Conservation (phyloP, 495 filamentous ascomycete genomes). For the Jackrogersella minutella region DNA sequence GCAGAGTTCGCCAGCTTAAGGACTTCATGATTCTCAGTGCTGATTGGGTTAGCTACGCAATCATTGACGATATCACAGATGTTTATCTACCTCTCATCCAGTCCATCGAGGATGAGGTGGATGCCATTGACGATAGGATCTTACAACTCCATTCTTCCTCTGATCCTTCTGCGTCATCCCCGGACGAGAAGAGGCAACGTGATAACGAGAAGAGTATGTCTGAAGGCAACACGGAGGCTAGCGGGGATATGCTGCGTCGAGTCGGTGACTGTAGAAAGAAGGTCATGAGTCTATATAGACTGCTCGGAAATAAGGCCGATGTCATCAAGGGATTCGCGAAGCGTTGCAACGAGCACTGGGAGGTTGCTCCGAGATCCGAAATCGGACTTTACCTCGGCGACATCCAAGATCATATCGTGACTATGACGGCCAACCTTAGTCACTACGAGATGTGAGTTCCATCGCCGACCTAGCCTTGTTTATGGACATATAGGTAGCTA, state of each 20-base stretch:
- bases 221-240: conserved; percentile 62
- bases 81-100: conserved; percentile 91
- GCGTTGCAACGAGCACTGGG: conserved; percentile 97
- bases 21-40: conserved; percentile 93
- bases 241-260: conserved; percentile 84
- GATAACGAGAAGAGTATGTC: conserved; percentile 57
- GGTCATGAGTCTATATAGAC: conserved; percentile 91
- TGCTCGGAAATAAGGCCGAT: conserved; percentile 96
- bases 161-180: conserved; percentile 44
- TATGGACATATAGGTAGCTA: conserved; percentile 16
- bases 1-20: conserved; percentile 89
- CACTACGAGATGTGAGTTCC: conserved; percentile 90
- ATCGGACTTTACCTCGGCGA: conserved; percentile 96
- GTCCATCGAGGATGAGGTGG: conserved; percentile 86
- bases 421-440: conserved; percentile 92
- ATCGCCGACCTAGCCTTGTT: not conserved
- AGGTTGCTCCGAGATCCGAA: conserved; percentile 91
- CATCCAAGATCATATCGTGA: conserved; percentile 98
- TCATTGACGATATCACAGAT: conserved; percentile 98
- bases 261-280: conserved; percentile 95
- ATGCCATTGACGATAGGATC: conserved; percentile 86
- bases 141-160: conserved; percentile 73
- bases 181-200: conserved; percentile 40
- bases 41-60: conserved; percentile 97
- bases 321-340: conserved; percentile 99